Percentiles rank a stretch among this genome's conserved stretches.
These are phyloP conservation scores for Tricholoma bakamatsutake DNA, from an alignment of 768 basidiomycete genomes.

Conservation along the genomic window DNA sequence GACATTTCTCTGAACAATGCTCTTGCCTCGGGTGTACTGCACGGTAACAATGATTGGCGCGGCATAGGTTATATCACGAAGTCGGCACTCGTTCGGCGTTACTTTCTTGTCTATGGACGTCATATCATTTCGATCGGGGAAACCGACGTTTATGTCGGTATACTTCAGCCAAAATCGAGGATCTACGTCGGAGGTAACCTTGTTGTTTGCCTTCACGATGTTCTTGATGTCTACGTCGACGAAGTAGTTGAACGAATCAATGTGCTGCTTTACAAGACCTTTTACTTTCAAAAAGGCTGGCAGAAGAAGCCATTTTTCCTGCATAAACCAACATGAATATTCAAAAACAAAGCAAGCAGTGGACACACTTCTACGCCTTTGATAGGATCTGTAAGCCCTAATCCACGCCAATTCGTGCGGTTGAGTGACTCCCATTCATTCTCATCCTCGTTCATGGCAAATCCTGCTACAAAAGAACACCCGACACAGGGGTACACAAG, in stretches of 20 bases:
- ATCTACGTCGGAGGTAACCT: conserved; percentile 94
- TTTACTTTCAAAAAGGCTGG: conserved; percentile 97
- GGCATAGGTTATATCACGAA: conserved; percentile 92
- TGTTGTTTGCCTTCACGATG: conserved; percentile 89
- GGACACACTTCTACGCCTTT: conserved; percentile 79
- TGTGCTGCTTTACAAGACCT: conserved; percentile 97
- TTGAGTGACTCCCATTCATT: conserved; percentile 55
- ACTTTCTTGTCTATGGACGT: conserved; percentile 74
- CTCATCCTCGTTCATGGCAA: conserved; percentile 18
- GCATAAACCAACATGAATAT: conserved; percentile 6
- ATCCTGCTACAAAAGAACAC: neutral
- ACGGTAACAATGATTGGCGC: conserved; percentile 93
- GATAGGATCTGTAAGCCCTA: conserved; percentile 83
- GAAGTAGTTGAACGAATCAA: conserved; percentile 99
- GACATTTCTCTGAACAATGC: conserved; percentile 81
- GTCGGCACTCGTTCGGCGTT: conserved; percentile 94
- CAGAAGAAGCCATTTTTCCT: conserved; percentile 99
- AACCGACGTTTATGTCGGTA: conserved; percentile 89
- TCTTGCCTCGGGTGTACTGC: conserved; percentile 90
- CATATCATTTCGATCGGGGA: conserved; percentile 84
- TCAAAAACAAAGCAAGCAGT: neutral
- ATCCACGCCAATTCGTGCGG: conserved; percentile 61
- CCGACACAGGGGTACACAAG: neutral
- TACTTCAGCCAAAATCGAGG: conserved; percentile 97
- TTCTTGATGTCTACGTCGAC: conserved; percentile 97